Evolutionary conservation across 148 eudicot species (phyloP).

Genomic region (Rhododendron ferrugineum): DNA sequence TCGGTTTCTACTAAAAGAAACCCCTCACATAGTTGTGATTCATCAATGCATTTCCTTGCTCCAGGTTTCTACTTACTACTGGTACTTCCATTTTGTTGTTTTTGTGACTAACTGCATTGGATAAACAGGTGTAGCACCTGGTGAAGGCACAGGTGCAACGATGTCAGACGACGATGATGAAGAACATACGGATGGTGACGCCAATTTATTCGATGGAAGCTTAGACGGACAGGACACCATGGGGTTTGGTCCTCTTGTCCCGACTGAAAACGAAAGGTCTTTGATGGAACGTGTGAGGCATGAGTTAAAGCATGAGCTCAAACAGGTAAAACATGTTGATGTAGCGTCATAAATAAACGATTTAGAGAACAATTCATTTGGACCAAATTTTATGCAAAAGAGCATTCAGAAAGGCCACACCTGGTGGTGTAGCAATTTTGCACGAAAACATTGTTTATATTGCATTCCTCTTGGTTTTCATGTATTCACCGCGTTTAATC

Average conservation of each 20-base stretch:
- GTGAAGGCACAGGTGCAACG: constrained; percentile 91
- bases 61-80: neutral
- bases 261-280: constrained; percentile 81
- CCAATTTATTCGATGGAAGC: constrained; percentile 64
- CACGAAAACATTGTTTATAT: neutral
- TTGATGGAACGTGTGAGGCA: constrained; percentile 95
- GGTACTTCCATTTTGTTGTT: too few species aligned
- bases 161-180: constrained; percentile 89
- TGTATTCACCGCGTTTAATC: neutral
- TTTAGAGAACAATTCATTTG: neutral
- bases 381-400: neutral
- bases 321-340: constrained; percentile 41
- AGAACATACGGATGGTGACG: constrained; percentile 62
- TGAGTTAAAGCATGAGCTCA: constrained; percentile 73
- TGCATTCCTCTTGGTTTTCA: neutral
- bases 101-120: neutral
- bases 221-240: constrained; percentile 63
- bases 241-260: constrained; percentile 87
- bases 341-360: neutral
- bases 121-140: constrained; percentile 76
- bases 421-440: neutral
- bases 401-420: neutral
- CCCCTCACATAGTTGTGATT: neutral
- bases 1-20: neutral
- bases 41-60: neutral